Base-by-base conservation (phyloP, 2,329 filamentous ascomycete genomes). In the Bipolaris gigantea region DNA sequence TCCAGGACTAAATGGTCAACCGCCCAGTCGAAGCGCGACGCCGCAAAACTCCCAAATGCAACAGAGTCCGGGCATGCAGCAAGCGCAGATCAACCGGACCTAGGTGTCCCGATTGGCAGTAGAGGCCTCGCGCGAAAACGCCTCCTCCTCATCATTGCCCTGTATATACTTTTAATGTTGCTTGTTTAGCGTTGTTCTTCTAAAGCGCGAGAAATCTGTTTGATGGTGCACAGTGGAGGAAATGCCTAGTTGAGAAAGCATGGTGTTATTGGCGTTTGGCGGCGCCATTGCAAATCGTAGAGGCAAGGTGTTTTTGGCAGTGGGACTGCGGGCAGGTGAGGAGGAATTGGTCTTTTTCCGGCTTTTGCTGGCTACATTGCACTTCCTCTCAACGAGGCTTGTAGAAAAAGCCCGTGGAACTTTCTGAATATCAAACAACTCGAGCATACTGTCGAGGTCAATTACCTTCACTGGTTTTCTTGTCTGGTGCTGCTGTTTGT, bases 1-100 rank as follows among this genome's bases (percentile, higher is more conserved):
- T 53, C 71, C 70, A 7, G 63, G 65, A 38, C 50, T 73, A 55
- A 72, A 63, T 48, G 67, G 64, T 34, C 59, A 65, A 52, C 69
- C 64, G 47, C 61, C 63, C 34, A 75, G 73, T 54, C 62, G 73
- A 47, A 75, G 73, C 57, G 73, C 71, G 21, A 75, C 73, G 33
- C 73, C 73, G 11, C 72, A 73, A 47, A 73, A 73, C 44, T 63
- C 69, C 32, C 65, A 70, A 53, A 65, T 71, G 57, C 64, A 69
- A 58, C 69, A 72, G 50, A 72, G 70, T 53, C 70, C 70, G 8
- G 64, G 65, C 25, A 57, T 70, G 51, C 67, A 70, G 55, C 70
- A 73, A 57, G 69, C 69, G 35, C 70, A 72, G 57, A 55, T 68
- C 49, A 64, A 62, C 47, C 55, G 57, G 43, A 56, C 61, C 19